Evolutionary conservation across 768 basidiomycete genomes (phyloP).

Genomic region (Rhodocollybia butyracea): DNA sequence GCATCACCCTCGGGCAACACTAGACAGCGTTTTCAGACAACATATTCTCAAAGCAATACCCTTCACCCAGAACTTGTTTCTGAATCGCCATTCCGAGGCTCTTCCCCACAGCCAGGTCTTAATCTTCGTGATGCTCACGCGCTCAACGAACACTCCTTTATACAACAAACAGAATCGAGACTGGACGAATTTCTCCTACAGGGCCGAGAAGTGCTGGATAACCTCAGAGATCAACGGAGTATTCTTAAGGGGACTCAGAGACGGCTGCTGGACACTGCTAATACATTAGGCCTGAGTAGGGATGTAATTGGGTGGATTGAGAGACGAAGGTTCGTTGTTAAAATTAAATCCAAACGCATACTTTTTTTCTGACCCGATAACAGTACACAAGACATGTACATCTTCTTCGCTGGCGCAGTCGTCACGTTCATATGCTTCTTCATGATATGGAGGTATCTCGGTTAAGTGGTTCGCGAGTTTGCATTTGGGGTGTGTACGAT

Average conservation of each 20-base stretch:
- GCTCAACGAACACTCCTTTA: constrained; percentile 84
- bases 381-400: constrained; percentile 94
- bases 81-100: constrained; percentile 81
- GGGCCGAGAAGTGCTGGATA: constrained; percentile 88
- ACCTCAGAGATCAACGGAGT: constrained; percentile 87
- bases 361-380: neutral
- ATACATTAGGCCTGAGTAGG: constrained; percentile 89
- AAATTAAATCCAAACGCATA: neutral
- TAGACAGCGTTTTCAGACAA: constrained; percentile 62
- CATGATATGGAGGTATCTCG: constrained; percentile 89
- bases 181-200: constrained; percentile 92
- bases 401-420: constrained; percentile 81
- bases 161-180: constrained; percentile 75
- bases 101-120: constrained; percentile 51
- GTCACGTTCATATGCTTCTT: constrained; percentile 94
- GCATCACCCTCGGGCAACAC: constrained; percentile 50
- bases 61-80: constrained; percentile 56
- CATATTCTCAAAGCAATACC: constrained; percentile 40
- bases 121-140: constrained; percentile 72
- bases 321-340: constrained; percentile 69
- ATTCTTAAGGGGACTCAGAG: constrained; percentile 94
- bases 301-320: constrained; percentile 98
- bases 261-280: constrained; percentile 84
- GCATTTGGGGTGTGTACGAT: neutral
- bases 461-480: constrained; percentile 28